Evolutionary conservation across 331 rosid genomes (phyloP).

Genomic region (Phaseolus coccineus): DNA sequence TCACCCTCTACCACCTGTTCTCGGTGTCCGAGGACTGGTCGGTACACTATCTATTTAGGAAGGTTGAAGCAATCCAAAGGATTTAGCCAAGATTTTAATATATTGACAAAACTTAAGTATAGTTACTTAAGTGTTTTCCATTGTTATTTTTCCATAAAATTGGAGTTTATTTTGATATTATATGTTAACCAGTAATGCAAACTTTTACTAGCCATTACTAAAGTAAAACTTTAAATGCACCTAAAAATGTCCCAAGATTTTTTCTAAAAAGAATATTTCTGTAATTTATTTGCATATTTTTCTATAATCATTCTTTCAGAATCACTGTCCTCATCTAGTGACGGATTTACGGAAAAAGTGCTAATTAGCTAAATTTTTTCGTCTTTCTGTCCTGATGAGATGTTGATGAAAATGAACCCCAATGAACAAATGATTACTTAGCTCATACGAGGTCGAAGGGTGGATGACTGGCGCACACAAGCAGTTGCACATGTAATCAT

Average conservation of each 20-base stretch:
- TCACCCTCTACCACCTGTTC: no score
- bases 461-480: constrained; percentile 65
- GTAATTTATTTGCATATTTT: not conserved
- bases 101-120: no score
- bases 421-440: constrained; percentile 51
- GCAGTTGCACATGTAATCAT: constrained; percentile 70
- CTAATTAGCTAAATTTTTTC: not conserved
- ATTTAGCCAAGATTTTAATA: not conserved
- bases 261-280: no score
- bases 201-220: no score
- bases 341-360: not conserved
- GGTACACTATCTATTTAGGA: not conserved
- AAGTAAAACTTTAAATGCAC: not conserved
- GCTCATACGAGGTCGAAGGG: constrained; percentile 67
- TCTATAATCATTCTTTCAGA: not conserved
- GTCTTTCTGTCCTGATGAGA: not conserved
- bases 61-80: not conserved
- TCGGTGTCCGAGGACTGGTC: no score
- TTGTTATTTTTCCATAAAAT: no score
- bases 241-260: no score
- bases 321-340: not conserved
- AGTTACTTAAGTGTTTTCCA: no score
- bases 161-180: no score
- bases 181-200: no score
- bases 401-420: not conserved